Evolutionary conservation across 768 basidiomycete genomes (phyloP).

Genomic region (Tephrocybe sp.): DNA sequence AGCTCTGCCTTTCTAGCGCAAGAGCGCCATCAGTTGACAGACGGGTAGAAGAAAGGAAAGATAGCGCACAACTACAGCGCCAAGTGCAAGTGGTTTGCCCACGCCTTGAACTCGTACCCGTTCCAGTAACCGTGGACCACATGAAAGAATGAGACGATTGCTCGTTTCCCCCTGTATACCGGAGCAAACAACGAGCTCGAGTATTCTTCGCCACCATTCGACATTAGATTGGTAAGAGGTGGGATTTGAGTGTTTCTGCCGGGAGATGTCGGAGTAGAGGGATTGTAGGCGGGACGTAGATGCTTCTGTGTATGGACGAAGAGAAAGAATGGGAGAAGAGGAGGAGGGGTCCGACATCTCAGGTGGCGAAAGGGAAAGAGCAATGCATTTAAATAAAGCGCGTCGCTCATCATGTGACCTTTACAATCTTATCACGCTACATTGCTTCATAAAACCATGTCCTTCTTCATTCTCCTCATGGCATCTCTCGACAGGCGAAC

Average conservation of each 20-base stretch:
- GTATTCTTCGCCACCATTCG: constrained; percentile 81
- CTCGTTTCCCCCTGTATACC: constrained; percentile 45
- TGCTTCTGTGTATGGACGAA: constrained; percentile 45
- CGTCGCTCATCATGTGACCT: constrained; percentile 5
- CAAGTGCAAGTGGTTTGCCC: constrained; percentile 73
- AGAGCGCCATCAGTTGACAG: constrained; percentile 19
- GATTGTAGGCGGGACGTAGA: constrained; percentile 64
- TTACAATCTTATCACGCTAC: background rate
- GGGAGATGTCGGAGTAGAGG: constrained; percentile 84
- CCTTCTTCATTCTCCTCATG: background rate
- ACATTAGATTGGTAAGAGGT: constrained; percentile 77
- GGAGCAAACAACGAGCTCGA: constrained; percentile 56
- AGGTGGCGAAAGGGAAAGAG: background rate
- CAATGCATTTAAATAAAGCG: background rate
- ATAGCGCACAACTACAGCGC: constrained; percentile 65
- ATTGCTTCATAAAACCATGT: background rate
- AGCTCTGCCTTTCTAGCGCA: constrained; percentile 71
- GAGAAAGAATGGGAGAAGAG: constrained; percentile 18
- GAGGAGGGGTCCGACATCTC: constrained; percentile 15
- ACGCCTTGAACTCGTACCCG: constrained; percentile 60
- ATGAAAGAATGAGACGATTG: constrained; percentile 62
- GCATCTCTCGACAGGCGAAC: background rate
- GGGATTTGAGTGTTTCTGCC: constrained; percentile 83
- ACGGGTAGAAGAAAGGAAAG: constrained; percentile 1
- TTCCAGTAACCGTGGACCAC: constrained; percentile 52